A percentile compares a stretch with the other conserved stretches of the same genome.
phyloP scores from a whole-genome alignment of 106 monocot species.

The Phalaenopsis equestris region DNA sequence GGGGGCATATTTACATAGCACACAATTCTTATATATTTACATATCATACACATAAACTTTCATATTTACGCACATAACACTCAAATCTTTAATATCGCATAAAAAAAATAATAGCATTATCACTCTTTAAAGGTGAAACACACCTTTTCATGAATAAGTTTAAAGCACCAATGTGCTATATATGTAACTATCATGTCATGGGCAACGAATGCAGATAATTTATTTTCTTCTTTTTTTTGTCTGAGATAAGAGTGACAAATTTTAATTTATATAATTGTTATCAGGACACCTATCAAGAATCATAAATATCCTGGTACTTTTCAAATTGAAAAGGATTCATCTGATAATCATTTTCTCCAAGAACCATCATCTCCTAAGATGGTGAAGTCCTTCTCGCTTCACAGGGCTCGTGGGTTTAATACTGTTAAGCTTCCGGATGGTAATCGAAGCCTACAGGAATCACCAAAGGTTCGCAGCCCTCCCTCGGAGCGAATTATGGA shows the following conservation, averaged over 20 bases:
- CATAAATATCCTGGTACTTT: constrained; percentile 40
- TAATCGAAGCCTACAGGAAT: constrained; percentile 53
- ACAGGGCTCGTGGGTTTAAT: constrained; percentile 56
- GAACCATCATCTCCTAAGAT: constrained; percentile 87
- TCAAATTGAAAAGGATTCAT: constrained; percentile 68
- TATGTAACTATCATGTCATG: too few relatives aligned
- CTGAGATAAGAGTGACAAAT: neutral
- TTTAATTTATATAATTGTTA: constrained; percentile 9
- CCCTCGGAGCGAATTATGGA: constrained; percentile 64
- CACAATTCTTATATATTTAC: too few relatives aligned
- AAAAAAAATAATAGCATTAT: too few relatives aligned
- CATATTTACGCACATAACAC: too few relatives aligned
- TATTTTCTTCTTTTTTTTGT: neutral
- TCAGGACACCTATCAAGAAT: constrained; percentile 80
- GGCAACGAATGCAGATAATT: neutral
- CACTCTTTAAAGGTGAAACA: too few relatives aligned
- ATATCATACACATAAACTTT: too few relatives aligned
- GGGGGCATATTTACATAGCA: too few relatives aligned
- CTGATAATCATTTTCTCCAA: constrained; percentile 45
- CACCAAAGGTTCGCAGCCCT: constrained; percentile 67
- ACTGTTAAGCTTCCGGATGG: constrained; percentile 43
- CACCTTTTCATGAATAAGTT: too few relatives aligned
- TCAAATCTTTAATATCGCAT: too few relatives aligned
- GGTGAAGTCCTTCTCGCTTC: constrained; percentile 89
- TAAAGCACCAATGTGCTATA: too few relatives aligned